Evolutionary conservation across 495 filamentous ascomycete species (phyloP).

Genomic region (Pyrenula aspistea): DNA sequence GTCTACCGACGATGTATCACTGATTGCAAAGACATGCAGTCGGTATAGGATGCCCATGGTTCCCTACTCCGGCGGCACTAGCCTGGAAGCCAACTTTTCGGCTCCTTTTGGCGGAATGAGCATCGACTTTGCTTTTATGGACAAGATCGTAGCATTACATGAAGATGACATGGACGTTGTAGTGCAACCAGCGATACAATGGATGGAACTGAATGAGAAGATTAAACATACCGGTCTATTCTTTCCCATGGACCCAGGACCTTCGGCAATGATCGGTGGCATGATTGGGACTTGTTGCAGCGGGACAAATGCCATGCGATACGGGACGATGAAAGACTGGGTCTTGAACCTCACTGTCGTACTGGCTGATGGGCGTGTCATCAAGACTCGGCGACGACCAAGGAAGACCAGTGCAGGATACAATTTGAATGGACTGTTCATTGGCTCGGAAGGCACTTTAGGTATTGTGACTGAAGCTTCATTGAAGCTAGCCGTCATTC

Average conservation of each 20-base stretch:
- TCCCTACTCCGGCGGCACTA: slow-evolving; percentile 78
- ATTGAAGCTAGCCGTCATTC: slow-evolving; percentile 71
- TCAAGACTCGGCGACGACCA: slow-evolving; percentile 57
- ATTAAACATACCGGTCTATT: slow-evolving; percentile 69
- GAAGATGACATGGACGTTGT: slow-evolving; percentile 85
- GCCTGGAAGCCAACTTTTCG: slow-evolving; percentile 80
- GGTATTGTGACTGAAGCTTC: slow-evolving; percentile 82
- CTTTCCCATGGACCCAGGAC: slow-evolving; percentile 77
- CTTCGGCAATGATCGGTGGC: slow-evolving; percentile 71
- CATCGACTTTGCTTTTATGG: slow-evolving; percentile 83
- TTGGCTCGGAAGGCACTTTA: slow-evolving; percentile 87
- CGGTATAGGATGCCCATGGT: slow-evolving; percentile 75
- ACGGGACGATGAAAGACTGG: slow-evolving; percentile 97
- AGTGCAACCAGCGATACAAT: slow-evolving; percentile 82
- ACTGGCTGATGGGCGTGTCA: slow-evolving; percentile 78
- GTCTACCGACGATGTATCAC: slow-evolving; percentile 66
- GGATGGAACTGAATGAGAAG: slow-evolving; percentile 77
- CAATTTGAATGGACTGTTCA: slow-evolving; percentile 72
- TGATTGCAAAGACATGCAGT: slow-evolving; percentile 69
- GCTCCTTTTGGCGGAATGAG: slow-evolving; percentile 76
- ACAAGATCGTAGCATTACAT: slow-evolving; percentile 66
- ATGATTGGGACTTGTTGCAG: slow-evolving; percentile 94
- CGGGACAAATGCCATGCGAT: slow-evolving; percentile 87
- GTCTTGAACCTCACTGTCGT: slow-evolving; percentile 85
- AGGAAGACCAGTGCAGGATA: slow-evolving; percentile 80